Evolutionary conservation across 352 stramenopile species (phyloP).

Genomic region (Phytophthora cactorum): DNA sequence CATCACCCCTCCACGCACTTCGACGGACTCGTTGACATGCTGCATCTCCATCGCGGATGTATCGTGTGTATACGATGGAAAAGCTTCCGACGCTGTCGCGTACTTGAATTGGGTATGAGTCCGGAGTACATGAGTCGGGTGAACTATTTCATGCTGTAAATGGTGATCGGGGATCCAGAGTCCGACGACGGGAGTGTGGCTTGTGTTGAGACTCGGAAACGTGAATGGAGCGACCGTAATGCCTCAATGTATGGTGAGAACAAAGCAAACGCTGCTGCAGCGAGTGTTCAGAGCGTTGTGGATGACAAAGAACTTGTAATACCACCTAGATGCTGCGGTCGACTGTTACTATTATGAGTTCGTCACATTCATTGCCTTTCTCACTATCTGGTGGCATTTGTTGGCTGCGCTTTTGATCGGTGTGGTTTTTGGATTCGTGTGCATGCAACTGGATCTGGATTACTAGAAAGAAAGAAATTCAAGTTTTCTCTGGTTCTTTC

Average conservation of each 20-base stretch:
- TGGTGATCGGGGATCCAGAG: slow-evolving; percentile 40
- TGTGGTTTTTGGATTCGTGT: slow-evolving; percentile 50
- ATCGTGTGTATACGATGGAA: slow-evolving; percentile 62
- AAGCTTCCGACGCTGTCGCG: slow-evolving; percentile 46
- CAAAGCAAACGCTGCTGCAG: slow-evolving; percentile 7
- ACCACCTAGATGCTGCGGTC: slow-evolving; percentile 44
- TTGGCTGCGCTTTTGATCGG: slow-evolving; percentile 55
- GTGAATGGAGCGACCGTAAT: slow-evolving; percentile 38
- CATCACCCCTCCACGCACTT: slow-evolving; percentile 86
- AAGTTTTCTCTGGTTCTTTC: slow-evolving; percentile 57
- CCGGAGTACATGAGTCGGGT: slow-evolving; percentile 64
- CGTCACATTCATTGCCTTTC: slow-evolving; percentile 49
- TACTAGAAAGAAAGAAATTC: slow-evolving; percentile 54
- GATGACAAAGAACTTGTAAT: slow-evolving; percentile 31
- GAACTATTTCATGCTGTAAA: slow-evolving; percentile 71
- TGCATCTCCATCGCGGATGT: slow-evolving; percentile 63
- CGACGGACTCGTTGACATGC: slow-evolving; percentile 58
- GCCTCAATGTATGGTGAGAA: slow-evolving; percentile 27
- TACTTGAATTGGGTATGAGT: slow-evolving; percentile 68
- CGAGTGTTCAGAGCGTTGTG: slow-evolving; percentile 19
- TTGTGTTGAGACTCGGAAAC: slow-evolving; percentile 41
- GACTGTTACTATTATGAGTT: slow-evolving; percentile 38
- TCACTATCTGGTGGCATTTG: slow-evolving; percentile 54
- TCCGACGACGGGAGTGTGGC: slow-evolving; percentile 34
- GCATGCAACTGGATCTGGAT: slow-evolving; percentile 48